Percentiles rank a stretch among this genome's conserved stretches.
Evolutionary conservation across 2,329 filamentous ascomycete species (phyloP).

Genomic region (Clarireedia sp.): DNA sequence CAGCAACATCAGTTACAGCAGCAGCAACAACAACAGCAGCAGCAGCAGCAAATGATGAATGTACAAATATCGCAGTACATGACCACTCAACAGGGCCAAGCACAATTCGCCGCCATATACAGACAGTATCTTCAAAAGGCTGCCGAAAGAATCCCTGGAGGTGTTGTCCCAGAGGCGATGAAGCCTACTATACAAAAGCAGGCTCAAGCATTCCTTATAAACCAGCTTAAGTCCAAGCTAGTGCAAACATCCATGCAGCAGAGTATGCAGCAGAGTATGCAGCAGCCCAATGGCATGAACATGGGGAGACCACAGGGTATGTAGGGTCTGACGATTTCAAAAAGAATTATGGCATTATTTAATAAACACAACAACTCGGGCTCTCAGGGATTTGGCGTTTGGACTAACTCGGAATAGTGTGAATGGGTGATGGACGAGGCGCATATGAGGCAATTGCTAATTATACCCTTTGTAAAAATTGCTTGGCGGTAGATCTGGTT

Average conservation of each 20-base stretch:
- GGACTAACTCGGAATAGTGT: too few relatives aligned
- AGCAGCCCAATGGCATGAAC: slow-evolving; percentile 26
- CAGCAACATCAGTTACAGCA: neutral
- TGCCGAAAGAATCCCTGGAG: neutral
- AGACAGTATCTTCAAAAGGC: neutral
- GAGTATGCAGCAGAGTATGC: slow-evolving; percentile 23
- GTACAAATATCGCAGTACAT: neutral
- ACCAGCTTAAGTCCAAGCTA: neutral
- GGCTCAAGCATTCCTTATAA: neutral
- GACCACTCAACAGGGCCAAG: neutral
- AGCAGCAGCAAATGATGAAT: neutral
- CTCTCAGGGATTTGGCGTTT: too few relatives aligned
- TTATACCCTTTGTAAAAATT: neutral
- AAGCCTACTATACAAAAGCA: neutral
- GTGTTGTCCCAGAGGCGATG: neutral
- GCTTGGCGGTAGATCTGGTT: neutral
- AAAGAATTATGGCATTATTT: too few relatives aligned
- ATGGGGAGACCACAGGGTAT: slow-evolving; percentile 18
- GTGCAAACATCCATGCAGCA: slow-evolving; percentile 11
- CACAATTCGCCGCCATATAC: neutral
- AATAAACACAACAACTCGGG: too few relatives aligned
- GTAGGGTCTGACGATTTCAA: neutral
- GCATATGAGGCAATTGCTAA: neutral
- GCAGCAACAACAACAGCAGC: neutral
- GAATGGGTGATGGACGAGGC: neutral